Evolutionary conservation across 345 rosid species (phyloP), one percentile per base, ranked within the genome.

Genomic region (Arabidopsis arenosa): DNA sequence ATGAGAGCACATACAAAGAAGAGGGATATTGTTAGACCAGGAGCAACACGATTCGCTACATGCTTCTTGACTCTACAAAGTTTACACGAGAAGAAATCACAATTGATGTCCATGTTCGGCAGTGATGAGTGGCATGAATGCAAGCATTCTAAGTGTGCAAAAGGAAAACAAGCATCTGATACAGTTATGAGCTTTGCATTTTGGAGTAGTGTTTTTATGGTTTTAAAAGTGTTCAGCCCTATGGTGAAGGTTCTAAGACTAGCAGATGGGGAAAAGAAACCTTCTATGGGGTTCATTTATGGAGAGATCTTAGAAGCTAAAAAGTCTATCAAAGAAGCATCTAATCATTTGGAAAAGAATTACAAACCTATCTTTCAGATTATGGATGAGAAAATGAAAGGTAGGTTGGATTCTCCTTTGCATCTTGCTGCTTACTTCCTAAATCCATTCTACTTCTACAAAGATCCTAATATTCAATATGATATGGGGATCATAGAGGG

Each of bases 241-340:
- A 2, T 10, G 33, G 57, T 53, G 7, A 53, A 53, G 14, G 57
- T 53, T 53, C 33, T 21, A 10, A 23, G 57, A 4, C 33, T 53
- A 4, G 14, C 57, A 9, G 14, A 52, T 52, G n/a, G 33, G 10
- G 14, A 52, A 6, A 52, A 23, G 14, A 52, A n/a, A 21, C 7
- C 57, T 21, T 48, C 54, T 13, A 35, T 35, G 44, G 4, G 32
- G 3, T 26, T 23, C 3, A 26, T 53, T 11, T 54, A 54, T 54
- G 59, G 36, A 4, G 36, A 54, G n/a, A 23, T 52, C 3, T 52
- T 52, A 23, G 57, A 52, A 52, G 57, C n/a, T 52, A 52, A 52
- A 12, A 52, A 52, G 14, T 21, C 14, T 9, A 23, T 52, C 57
- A 52, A 52, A 12, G 57, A 52, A 23, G 32, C 57, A 2, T 7